Evolutionary conservation across 129 eudicot species (phyloP).

Genomic region (Cynara cardunculus): DNA sequence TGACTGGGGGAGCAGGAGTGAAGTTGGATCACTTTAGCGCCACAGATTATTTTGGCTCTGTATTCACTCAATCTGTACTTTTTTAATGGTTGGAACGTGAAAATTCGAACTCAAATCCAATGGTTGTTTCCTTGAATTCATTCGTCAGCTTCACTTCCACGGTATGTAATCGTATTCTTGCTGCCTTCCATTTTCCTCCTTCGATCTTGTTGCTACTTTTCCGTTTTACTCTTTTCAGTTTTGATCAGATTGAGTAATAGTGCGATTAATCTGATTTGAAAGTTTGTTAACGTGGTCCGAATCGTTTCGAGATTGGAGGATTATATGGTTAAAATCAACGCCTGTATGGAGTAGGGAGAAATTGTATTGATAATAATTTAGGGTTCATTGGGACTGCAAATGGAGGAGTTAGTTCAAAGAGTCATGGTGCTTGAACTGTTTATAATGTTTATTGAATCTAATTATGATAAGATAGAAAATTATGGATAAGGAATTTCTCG

Average conservation of each 20-base stretch:
- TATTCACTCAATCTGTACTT: conserved; percentile 9
- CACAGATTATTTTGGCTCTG: conserved; percentile 25
- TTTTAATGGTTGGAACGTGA: conserved; percentile 52
- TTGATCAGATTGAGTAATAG: background rate
- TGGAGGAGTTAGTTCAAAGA: background rate
- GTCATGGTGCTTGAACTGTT: background rate
- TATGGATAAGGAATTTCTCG: background rate
- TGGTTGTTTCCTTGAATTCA: conserved; percentile 70
- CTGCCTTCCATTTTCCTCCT: background rate
- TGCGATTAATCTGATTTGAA: background rate
- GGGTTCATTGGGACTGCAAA: conserved; percentile 8
- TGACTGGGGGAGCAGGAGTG: background rate
- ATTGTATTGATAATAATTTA: background rate
- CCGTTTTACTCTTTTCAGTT: background rate
- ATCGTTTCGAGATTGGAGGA: background rate
- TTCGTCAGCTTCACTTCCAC: conserved; percentile 46
- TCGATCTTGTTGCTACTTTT: background rate
- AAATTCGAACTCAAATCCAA: conserved; percentile 15
- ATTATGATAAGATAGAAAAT: background rate
- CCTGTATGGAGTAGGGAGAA: background rate
- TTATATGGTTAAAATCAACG: background rate
- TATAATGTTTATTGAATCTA: background rate
- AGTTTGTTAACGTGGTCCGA: background rate
- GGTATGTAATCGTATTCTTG: conserved; percentile 25
- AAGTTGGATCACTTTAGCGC: conserved; percentile 31